Evolutionary conservation across 768 basidiomycete species (phyloP), one percentile per base, ranked within the genome.

Genomic region (Candolleomyces aberdarensis): DNA sequence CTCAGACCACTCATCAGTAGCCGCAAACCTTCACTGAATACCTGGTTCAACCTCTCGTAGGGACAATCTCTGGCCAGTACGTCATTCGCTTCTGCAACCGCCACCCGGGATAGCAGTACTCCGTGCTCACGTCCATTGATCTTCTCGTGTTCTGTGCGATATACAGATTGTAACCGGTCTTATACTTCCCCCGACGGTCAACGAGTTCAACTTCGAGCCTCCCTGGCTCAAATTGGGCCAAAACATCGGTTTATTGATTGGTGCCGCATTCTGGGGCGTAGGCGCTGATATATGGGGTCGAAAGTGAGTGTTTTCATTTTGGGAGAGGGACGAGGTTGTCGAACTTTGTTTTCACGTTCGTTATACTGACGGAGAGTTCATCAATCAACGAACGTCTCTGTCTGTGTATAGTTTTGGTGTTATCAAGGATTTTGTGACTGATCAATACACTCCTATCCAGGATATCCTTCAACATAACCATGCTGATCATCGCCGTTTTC

Each of bases 221-320:
- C 86, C 86, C 0, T 85, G 82, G 66, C 75, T 91, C 40, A 85
- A 85, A 51, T 80, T 93, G 5, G 87, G 85, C 1, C 88, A 88
- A 68, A 89, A 89, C 62, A 75, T 90, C 14, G 91, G 91, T 0
- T 71, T 92, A 0, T 78, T 92, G 0, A 80, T 88, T 0, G 89
- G 89, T 26, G 86, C 87, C 14, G 79, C 80, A 3, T 83, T 88
- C 61, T 91, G 87, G 87, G 87, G 87, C 43, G 69, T 87, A 26
- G 83, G 81, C 11, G 84, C 83, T 14, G 89, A 91, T 62, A 73
- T 91, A 1, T 91, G 88, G 88, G 89, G 88, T 10, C 76, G 89
- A 67, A 80, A 76, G 86, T 88, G 59, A 29, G 65, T 60, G 22
- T 48, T 5, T 17, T 43, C 19, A 31, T 13, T 9, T 36, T 36